These are phyloP conservation scores for Erythrophleum fordii DNA, from an alignment of 306 rosid species.

Conservation along the genomic window DNA sequence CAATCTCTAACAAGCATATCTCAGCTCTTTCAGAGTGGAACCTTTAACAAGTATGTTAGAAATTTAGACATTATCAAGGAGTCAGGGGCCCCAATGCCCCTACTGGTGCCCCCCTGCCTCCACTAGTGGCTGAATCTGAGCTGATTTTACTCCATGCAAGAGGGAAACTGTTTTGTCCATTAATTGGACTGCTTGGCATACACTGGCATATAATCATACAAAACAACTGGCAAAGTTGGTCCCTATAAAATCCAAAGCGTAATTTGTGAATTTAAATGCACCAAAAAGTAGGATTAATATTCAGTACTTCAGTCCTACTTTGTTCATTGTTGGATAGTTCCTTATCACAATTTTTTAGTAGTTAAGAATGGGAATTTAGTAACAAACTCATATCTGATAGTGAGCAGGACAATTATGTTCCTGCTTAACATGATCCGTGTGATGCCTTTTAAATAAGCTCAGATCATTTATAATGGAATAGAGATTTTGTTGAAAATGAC, in stretches of 20 bases:
- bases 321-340: slow-evolving; percentile 11
- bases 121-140: neutral
- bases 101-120: neutral
- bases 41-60: neutral
- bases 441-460: neutral
- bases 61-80: neutral
- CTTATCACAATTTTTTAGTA: neutral
- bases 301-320: neutral
- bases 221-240: neutral
- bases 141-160: neutral
- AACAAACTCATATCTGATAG: neutral
- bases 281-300: neutral
- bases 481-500: neutral
- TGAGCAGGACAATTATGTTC: neutral
- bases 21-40: neutral
- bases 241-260: neutral
- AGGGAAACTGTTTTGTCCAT: neutral
- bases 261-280: neutral
- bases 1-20: neutral
- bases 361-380: neutral
- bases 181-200: slow-evolving; percentile 5
- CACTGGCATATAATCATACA: neutral
- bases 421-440: neutral
- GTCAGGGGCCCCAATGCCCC: neutral
- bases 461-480: neutral